Base-by-base conservation (phyloP, 345 rosid genomes). In the Alliaria petiolata region DNA sequence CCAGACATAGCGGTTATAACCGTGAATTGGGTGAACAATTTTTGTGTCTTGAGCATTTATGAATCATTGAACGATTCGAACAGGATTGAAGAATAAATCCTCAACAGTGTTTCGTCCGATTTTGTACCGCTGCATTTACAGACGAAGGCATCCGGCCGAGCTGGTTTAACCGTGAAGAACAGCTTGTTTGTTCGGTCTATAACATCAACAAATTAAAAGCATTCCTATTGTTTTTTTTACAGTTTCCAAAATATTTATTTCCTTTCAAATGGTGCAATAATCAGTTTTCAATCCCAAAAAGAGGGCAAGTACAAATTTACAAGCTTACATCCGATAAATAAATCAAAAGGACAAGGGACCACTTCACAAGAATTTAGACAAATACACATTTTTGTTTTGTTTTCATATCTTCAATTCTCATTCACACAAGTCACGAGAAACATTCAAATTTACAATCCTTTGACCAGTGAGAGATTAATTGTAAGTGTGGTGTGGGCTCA, bases 391-490 rank as follows among this genome's bases (percentile, higher is more conserved):
- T 3, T 19, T 11, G 0, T 35, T 55, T 55, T 33, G 8, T 30
- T 47, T 64, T 2, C 17, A 10, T 47, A 6, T 33, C 19, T 30
- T 35, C 45, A 38, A 14, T 14, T 49, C 33, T 49, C 69, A 36
- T 50, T 50, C 46, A 20, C 8, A 20, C 9, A 65, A 65, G 47
- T 65, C 45, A 65, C 69, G 35, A 65, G 36, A 50, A 36, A 49
- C 11, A 50, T 49, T 65, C 15, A 16, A 35, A 12, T 0, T 22
- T 13, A 17, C 35, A 35, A 35, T 65, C 46, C 44, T 65, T 65
- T 46, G 44, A 46, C 31, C 56, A 8, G 14, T 4, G 14, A 46
- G 30, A 64, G 31, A 64, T 45, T 15, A 33, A 47, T 17, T 17
- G 20, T 64, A n/a, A n/a, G n/a, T n/a, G n/a, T 47, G 16, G 33